These are phyloP conservation scores for Persicaria tinctoria DNA, from an alignment of 148 eudicot species.

Conservation along the genomic window DNA sequence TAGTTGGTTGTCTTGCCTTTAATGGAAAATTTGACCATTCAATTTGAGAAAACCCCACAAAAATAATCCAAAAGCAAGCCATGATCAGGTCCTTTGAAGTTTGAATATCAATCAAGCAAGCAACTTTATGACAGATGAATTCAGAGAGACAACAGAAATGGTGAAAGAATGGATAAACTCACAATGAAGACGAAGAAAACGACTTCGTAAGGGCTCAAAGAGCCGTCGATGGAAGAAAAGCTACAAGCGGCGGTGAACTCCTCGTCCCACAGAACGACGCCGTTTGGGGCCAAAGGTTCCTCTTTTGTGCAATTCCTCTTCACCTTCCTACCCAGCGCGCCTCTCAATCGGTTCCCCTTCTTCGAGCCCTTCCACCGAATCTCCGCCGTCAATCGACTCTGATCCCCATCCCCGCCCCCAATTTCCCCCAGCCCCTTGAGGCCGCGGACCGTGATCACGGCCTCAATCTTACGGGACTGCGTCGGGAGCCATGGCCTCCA, in stretches of 20 bases:
- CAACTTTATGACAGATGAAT: neutral
- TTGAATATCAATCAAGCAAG: neutral
- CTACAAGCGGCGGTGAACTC: constrained; percentile 17
- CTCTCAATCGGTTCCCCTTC: constrained; percentile 13
- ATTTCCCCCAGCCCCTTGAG: constrained; percentile 11
- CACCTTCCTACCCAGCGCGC: constrained; percentile 17
- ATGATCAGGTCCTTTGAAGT: neutral
- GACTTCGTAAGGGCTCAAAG: constrained; percentile 20
- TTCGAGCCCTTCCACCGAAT: constrained; percentile 22
- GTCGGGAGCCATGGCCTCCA: constrained; percentile 26
- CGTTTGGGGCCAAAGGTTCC: constrained; percentile 15
- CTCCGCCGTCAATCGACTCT: constrained; percentile 13
- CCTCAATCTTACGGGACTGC: constrained; percentile 16
- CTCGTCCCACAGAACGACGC: constrained; percentile 24
- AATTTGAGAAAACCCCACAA: neutral
- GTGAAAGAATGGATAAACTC: constrained; percentile 5
- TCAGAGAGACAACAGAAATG: neutral
- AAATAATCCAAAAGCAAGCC: neutral
- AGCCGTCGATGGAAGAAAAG: neutral
- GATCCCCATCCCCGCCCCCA: neutral
- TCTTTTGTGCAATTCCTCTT: constrained; percentile 21
- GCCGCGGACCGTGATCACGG: constrained; percentile 12
- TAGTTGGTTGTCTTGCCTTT: neutral
- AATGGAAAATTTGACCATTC: neutral
- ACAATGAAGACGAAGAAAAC: constrained; percentile 21